A percentile compares a stretch with the other conserved stretches of the same genome.
phyloP scores from a whole-genome alignment of 1,284 basidiomycete species.

The Coniophora puteana region DNA sequence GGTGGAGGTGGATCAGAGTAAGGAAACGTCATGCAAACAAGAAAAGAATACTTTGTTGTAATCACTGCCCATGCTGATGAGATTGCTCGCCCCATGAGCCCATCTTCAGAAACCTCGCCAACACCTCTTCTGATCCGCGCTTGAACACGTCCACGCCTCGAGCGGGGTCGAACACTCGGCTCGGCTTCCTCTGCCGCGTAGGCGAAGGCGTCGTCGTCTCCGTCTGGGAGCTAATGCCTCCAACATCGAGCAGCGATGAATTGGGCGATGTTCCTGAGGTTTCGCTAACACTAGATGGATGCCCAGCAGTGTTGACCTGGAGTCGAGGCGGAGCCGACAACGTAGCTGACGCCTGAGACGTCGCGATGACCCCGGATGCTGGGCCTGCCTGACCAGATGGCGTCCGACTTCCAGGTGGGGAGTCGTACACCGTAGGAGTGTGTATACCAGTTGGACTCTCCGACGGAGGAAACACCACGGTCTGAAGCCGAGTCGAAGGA shows the following conservation, averaged over 20 bases:
- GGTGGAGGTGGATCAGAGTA: neutral
- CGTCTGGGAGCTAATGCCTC: conserved; percentile 45
- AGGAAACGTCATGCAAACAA: neutral
- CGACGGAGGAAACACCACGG: conserved; percentile 2
- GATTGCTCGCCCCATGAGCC: conserved; percentile 63
- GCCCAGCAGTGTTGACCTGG: conserved; percentile 3
- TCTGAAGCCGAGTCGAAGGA: conserved; percentile 6
- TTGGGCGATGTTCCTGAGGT: conserved; percentile 34
- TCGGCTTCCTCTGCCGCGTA: conserved; percentile 35
- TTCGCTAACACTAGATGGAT: conserved; percentile 22
- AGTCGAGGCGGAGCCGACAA: neutral
- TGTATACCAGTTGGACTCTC: neutral
- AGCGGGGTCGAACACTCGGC: conserved; percentile 74
- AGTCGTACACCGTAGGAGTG: neutral
- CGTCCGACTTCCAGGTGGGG: neutral
- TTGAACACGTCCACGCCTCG: conserved; percentile 79
- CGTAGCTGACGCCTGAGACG: neutral
- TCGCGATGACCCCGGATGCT: neutral
- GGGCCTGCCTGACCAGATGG: neutral
- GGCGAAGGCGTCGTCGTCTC: conserved; percentile 23
- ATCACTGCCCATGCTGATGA: conserved; percentile 5
- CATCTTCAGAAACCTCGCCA: conserved; percentile 74
- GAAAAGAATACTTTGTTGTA: neutral
- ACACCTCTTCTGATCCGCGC: conserved; percentile 77
- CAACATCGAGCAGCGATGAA: conserved; percentile 48